A percentile compares a stretch with the other conserved stretches of the same genome.
Conservation (phyloP, 2,329 filamentous ascomycete genomes). For the Colletotrichum viniferum region DNA sequence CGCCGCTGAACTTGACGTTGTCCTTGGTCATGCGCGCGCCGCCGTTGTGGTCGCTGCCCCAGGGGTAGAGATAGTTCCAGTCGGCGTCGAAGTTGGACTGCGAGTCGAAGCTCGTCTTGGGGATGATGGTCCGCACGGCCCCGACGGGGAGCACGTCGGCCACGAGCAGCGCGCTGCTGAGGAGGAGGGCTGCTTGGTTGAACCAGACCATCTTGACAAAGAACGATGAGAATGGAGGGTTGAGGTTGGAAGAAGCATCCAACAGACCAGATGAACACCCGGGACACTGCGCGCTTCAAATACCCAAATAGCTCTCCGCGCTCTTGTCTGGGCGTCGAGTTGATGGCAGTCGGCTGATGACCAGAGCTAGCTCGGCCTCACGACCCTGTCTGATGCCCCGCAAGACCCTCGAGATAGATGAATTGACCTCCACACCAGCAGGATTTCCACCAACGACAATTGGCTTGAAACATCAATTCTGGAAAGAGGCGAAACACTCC, state of each 20-base stretch:
- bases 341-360: not conserved
- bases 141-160: slow-evolving; percentile 1
- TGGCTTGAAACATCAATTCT: not conserved
- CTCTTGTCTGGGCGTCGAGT: not conserved
- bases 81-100: slow-evolving; percentile 39
- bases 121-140: slow-evolving; percentile 15
- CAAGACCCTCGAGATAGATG: slow-evolving; percentile 3
- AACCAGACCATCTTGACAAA: slow-evolving; percentile 1
- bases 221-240: not conserved
- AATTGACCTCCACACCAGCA: not conserved
- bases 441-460: not conserved
- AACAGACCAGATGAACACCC: not conserved
- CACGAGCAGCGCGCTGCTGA: slow-evolving; percentile 10
- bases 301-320: not conserved
- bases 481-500: slow-evolving; percentile 2
- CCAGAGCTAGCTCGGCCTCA: not conserved
- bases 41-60: slow-evolving; percentile 63
- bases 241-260: not conserved
- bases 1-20: slow-evolving; percentile 45
- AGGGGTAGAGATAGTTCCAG: slow-evolving; percentile 57
- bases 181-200: not conserved
- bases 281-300: not conserved
- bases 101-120: slow-evolving; percentile 8
- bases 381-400: not conserved
- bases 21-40: slow-evolving; percentile 56